Evolutionary conservation across 139 green algal species (phyloP), one percentile per base, ranked within the genome.

Genomic region (Limnomonas spitsbergensis): DNA sequence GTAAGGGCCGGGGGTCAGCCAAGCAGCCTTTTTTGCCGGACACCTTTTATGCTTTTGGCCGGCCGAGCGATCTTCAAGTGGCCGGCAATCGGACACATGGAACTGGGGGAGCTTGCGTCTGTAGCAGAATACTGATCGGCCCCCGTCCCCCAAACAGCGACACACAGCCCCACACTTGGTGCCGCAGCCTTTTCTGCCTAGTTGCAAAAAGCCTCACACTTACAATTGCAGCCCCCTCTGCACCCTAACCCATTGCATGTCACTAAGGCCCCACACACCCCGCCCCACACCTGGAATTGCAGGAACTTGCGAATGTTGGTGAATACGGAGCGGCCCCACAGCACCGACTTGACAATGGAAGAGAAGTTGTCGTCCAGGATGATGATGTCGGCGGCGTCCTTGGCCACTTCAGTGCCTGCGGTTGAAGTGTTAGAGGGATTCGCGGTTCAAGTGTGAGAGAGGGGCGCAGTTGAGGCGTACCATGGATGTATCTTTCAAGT

Each of bases 351-450:
- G 67, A 98, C 94, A 53, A 99, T 98, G 40, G 90, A 95, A 20
- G 61, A 89, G 87, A 99, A 99, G 89, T 99, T 99, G 90, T 99
- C 96, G 78, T 99, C 96, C 85, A 98, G 77, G 80, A 99, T 98
- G 38, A 99, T 90, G 47, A 99, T 90, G 54, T 98, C n/a, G n/a
- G n/a, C n/a, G n/a, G n/a, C 97, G 86, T 99, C 96, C 1, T 92
- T 92, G 29, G 94, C 94, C 89, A 98, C 95, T 84, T 99, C 98
- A 68, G 96, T 95, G n/a, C 99, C 95, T 80, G 95, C 38, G 3
- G 69, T 61, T 37, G 6, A 14, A n/a, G n/a, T n/a, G n/a, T n/a
- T n/a, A n/a, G n/a, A n/a, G n/a, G n/a, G n/a, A n/a, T n/a, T n/a
- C n/a, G 14, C n/a, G 6, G 32, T 37, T 14, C 14, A 24, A 34